Base-by-base conservation (phyloP, 192 early-diverging fungal species). In the Phlyctochytrium bullatum region DNA sequence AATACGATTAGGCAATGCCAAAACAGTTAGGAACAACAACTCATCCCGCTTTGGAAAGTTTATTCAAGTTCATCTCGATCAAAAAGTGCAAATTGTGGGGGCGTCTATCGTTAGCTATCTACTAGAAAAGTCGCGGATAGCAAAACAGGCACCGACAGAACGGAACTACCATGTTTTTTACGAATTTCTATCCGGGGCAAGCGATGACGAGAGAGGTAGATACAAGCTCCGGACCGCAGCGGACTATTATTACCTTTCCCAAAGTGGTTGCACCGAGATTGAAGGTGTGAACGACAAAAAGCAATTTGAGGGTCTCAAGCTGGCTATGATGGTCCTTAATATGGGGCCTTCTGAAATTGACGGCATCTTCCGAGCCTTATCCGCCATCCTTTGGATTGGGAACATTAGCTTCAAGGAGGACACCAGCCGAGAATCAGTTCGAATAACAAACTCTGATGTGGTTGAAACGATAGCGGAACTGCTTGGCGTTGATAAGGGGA, bases 391-490 rank as follows among this genome's bases (percentile, higher is more conserved):
- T 33, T 66, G 58, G 57, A 59, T 83, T 10, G 82, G 82, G 2
- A 83, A 83, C 58, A 67, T 83, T 30, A 51, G 62, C n/a, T 83
- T 83, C 64, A 69, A 78, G 40, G 83, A 90, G 50, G 84, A 86
- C 40, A 58, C 66, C 2, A 84, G 86, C 54, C 86, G 90, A 40
- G 74, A 82, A 31, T 83, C 89, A 65, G 87, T 92, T 35, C 77
- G 82, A 32, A 89, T 97, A 59, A 84, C 86, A 52, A 94, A 95
- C 66, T 66, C 67, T 23, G 91, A 92, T 20, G 83, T 81, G 36
- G 78, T 96, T 24, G 84, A 82, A 14, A 83, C 90, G 35, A 88
- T 90, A 16, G 89, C 93, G 30, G 83, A 86, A 52, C 83, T 97
- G 63, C 78, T 97, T 59, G 92, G 91, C 24, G 87, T 98, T 0